These are phyloP conservation scores for Boletus speciosus DNA, from an alignment of 768 basidiomycete genomes.

Conservation along the genomic window DNA sequence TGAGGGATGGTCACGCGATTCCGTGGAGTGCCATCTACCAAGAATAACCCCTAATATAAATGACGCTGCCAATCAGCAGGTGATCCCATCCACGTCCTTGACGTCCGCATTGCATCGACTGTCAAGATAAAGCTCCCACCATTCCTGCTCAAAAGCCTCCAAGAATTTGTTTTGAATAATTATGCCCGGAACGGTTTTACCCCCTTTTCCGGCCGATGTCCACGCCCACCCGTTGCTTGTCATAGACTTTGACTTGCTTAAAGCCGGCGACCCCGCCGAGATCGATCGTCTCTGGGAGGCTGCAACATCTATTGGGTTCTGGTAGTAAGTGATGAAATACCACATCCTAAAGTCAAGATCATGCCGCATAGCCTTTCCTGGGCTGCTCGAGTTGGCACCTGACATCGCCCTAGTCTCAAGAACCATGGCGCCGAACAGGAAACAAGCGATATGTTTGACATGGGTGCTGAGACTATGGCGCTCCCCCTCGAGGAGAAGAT, in stretches of 20 bases:
- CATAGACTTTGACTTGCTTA: constrained; percentile 41
- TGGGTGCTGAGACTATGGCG: constrained; percentile 40
- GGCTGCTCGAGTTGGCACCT: neutral
- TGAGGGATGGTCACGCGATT: too few relatives aligned
- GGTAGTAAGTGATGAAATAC: constrained; percentile 41
- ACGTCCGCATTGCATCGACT: neutral
- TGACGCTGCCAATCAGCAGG: too few relatives aligned
- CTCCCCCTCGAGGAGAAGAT: constrained; percentile 42
- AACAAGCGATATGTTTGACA: constrained; percentile 39
- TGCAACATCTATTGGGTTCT: constrained; percentile 48
- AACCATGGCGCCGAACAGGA: constrained; percentile 40
- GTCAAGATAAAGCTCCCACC: neutral
- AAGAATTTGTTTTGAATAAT: constrained; percentile 7
- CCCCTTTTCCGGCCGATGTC: constrained; percentile 45
- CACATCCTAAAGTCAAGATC: neutral
- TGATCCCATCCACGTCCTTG: neutral
- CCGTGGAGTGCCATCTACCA: too few relatives aligned
- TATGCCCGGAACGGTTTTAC: constrained; percentile 32
- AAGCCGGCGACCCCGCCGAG: constrained; percentile 35
- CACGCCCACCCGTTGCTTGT: constrained; percentile 44
- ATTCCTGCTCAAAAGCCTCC: neutral
- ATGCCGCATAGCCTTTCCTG: neutral
- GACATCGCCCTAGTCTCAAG: constrained; percentile 32
- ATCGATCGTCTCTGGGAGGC: constrained; percentile 45
- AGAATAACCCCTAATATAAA: neutral